Evolutionary conservation across 2,329 filamentous ascomycete species (phyloP), one percentile per base, ranked within the genome.

Genomic region (Cladosporium halotolerans): DNA sequence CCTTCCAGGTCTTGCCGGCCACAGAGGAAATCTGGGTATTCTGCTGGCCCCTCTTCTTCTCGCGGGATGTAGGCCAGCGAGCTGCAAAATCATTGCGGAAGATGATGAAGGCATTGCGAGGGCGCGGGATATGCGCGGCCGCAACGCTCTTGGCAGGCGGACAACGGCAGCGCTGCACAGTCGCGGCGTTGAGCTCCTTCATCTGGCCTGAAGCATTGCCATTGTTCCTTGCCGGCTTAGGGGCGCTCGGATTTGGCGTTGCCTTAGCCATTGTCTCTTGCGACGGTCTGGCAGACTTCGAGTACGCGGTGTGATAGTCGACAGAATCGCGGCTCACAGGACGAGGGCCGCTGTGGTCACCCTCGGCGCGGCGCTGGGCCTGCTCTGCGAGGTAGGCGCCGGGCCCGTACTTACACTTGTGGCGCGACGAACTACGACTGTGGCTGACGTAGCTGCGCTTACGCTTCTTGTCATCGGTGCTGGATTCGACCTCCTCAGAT

Each of bases 21-120:
- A 18, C 16, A 10, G 31, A 52, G 34, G 56, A 58, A 38, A 58
- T 50, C 18, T 43, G 8, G 10, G 40, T 16, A n/a, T 51, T 51
- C n/a, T 23, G 28, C 13, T n/a, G 23, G 38, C 48, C 48, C 28
- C 48, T 36, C 42, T 53, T 53, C 42, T 11, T 6, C 23, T 23
- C 34, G 34, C 16, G 31, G n/a, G 19, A 13, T 7, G 33, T 41
- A 10, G 19, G 19, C 34, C 16, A 40, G 5, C 19, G 19, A 14
- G 42, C 28, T 13, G 42, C 34, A 18, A 53, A 46, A n/a, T 53
- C 23, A 2, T 14, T 43, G 41, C 57, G 57, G 49, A 48, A 58
- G 41, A 58, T 38, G 32, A 58, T 58, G 49, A 57, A 58, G 28
- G 48, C 45, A 41, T 58, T 58, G 14, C 43, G 33, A 14, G 57